Evolutionary conservation across 805 yeast genomes (phyloP).

Genomic region (Metschnikowia arizonensis): DNA sequence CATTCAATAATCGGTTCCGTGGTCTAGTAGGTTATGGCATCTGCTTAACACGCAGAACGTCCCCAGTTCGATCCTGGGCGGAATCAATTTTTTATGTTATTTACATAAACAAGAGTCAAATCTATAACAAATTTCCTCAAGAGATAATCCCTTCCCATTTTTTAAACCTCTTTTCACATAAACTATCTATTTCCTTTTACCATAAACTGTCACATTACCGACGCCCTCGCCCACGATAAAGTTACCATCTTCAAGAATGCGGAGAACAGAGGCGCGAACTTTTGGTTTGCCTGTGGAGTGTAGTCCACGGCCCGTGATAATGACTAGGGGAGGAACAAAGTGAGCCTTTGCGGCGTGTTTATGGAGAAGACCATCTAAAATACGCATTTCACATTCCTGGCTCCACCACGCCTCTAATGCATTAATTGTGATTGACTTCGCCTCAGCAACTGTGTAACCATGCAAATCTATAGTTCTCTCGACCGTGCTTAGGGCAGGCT

Average conservation of each 20-base stretch:
- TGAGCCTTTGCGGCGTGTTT: conserved; percentile 33
- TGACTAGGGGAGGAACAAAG: conserved; percentile 40
- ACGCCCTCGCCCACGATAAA: conserved; percentile 47
- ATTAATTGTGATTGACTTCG: conserved; percentile 33
- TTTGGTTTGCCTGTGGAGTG: conserved; percentile 58
- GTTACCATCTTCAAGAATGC: conserved; percentile 30
- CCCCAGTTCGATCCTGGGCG: conserved; percentile 28
- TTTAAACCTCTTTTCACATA: background rate
- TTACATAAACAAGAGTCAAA: background rate
- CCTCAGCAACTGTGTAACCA: conserved; percentile 45
- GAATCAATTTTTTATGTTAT: conserved; percentile 15
- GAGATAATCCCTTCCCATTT: background rate
- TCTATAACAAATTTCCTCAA: too few species aligned
- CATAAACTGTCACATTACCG: conserved; percentile 42
- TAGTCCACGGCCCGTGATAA: conserved; percentile 68
- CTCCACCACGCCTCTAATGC: conserved; percentile 60
- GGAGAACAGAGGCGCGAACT: conserved; percentile 42
- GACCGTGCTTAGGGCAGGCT: background rate
- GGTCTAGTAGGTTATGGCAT: conserved; percentile 26
- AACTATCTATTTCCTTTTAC: conserved; percentile 25
- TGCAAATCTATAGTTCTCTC: conserved; percentile 50
- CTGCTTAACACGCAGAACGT: conserved; percentile 27
- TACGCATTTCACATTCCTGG: conserved; percentile 44
- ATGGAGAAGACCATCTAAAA: conserved; percentile 34
- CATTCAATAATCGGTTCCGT: conserved; percentile 16